Conservation (phyloP, 495 filamentous ascomycete genomes). For the Aspergillus nanangensis region DNA sequence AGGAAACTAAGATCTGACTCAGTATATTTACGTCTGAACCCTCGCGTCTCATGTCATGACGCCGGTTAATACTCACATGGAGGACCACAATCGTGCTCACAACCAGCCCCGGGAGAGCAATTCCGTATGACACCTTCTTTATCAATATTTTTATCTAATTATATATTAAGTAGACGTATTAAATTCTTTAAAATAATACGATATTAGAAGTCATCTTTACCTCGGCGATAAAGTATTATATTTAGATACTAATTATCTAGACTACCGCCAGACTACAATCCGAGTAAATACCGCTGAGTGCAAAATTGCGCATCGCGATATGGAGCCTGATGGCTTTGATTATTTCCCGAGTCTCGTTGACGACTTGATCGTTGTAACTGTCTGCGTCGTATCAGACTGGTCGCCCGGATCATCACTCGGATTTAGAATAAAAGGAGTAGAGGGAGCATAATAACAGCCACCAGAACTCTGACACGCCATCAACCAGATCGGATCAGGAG, state of each 20-base stretch:
- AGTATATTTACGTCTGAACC: no score
- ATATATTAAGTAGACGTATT: no score
- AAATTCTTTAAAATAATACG: no score
- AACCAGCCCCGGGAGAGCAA: conserved; percentile 52
- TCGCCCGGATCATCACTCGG: no score
- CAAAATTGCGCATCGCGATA: conserved; percentile 25
- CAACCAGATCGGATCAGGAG: no score
- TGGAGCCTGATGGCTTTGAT: conserved; percentile 5
- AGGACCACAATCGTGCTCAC: conserved; percentile 8
- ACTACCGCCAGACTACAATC: conserved; percentile 24
- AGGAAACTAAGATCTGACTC: conserved; percentile 28
- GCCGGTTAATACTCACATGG: conserved; percentile 16
- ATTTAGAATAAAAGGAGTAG: no score
- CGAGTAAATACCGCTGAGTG: conserved; percentile 42
- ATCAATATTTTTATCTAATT: no score
- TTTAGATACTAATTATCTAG: conserved; percentile 42
- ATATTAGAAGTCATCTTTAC: conserved; percentile 7
- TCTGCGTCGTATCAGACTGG: no score
- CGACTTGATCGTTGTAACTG: conserved; percentile 9
- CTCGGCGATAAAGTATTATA: conserved; percentile 21
- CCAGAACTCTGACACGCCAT: no score
- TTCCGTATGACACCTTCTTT: conserved; percentile 62
- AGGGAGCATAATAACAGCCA: no score
- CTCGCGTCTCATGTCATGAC: conserved; percentile 14
- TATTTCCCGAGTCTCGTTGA: conserved; percentile 4